phyloP scores from a whole-genome alignment of 495 filamentous ascomycete genomes.

The Cryomyces minteri region DNA sequence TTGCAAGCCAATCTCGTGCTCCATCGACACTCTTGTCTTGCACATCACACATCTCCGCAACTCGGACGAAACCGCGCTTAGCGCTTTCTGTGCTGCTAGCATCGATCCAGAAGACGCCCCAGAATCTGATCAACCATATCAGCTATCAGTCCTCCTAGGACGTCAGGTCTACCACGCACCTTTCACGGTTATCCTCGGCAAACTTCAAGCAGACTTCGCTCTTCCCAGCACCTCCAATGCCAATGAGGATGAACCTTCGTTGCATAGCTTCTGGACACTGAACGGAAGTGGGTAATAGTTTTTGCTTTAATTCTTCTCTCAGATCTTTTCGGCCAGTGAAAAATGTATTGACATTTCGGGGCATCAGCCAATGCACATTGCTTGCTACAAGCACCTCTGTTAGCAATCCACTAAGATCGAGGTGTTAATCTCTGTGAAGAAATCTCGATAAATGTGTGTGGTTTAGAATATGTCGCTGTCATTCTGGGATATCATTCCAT shows the following conservation, averaged over 20 bases:
- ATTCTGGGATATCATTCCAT: no score
- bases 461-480: no score
- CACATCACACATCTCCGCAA: conserved; percentile 2
- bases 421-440: no score
- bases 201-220: conserved; percentile 7
- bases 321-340: conserved; percentile 1
- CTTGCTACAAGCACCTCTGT: no score
- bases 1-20: conserved; percentile 1
- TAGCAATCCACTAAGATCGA: no score
- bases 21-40: conserved; percentile 1
- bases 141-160: background rate
- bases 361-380: background rate
- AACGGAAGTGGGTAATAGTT: background rate
- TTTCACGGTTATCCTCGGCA: conserved; percentile 4
- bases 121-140: conserved; percentile 2
- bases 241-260: conserved; percentile 5
- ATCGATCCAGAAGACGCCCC: conserved; percentile 9
- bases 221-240: conserved; percentile 5
- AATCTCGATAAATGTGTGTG: no score
- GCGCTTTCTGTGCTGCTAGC: background rate
- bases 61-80: conserved; percentile 1
- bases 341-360: background rate
- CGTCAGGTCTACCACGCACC: conserved; percentile 2
- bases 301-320: background rate
- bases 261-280: background rate